Percentiles rank a stretch among this genome's conserved stretches.
Conservation (phyloP, 169 alveolate genomes). For the Miamiensis avidus region DNA sequence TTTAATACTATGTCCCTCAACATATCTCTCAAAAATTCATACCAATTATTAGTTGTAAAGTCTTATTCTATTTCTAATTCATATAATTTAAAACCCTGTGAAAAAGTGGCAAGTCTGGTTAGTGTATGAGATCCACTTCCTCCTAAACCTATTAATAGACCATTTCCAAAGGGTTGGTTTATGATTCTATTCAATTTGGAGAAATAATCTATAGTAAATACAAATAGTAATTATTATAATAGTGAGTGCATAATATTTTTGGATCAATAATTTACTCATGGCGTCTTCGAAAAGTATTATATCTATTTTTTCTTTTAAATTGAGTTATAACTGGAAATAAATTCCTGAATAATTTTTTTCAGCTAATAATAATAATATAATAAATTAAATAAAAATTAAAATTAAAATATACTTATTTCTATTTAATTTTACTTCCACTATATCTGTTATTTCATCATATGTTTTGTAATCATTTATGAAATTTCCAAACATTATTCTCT, state of each 20-base stretch:
- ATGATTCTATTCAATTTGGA: conserved; percentile 60
- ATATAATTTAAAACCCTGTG: conserved; percentile 49
- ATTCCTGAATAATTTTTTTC: conserved; percentile 40
- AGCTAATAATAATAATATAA: conserved; percentile 52
- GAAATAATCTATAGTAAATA: conserved; percentile 22
- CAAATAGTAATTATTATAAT: no score
- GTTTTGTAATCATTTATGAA: background rate
- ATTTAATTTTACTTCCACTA: background rate
- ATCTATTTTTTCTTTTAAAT: conserved; percentile 34
- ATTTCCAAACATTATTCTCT: conserved; percentile 25
- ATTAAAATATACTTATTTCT: background rate
- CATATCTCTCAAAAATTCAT: conserved; percentile 51
- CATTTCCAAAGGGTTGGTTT: conserved; percentile 62
- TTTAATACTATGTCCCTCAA: conserved; percentile 44
- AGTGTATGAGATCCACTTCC: conserved; percentile 67
- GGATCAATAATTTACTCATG: background rate
- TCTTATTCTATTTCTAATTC: conserved; percentile 58
- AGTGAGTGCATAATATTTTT: no score
- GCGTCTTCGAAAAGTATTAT: conserved; percentile 55
- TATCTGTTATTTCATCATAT: background rate
- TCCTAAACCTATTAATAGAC: conserved; percentile 64
- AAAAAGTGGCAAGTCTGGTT: conserved; percentile 52
- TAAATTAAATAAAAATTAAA: background rate
- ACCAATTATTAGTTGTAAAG: conserved; percentile 57
- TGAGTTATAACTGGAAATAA: conserved; percentile 50